Conservation (phyloP, 345 rosid species). For the Clarkia xantiana region DNA sequence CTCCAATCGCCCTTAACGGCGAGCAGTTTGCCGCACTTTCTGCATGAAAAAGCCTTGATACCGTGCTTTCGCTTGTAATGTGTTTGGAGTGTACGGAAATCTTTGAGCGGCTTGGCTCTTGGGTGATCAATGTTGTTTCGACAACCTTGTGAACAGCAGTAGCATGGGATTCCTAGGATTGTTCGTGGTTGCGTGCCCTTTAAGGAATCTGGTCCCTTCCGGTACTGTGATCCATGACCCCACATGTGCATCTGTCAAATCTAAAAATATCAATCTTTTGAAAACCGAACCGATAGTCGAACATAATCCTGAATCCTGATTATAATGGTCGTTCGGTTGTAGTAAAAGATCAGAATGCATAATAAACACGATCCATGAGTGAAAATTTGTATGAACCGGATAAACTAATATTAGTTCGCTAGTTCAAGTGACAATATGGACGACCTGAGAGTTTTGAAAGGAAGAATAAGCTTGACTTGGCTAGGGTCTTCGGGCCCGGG, state of each 20-base stretch:
- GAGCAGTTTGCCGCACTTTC: conserved; percentile 60
- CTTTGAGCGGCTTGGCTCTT: conserved; percentile 61
- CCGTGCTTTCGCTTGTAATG: conserved; percentile 89
- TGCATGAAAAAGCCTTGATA: conserved; percentile 47
- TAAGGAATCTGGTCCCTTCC: conserved; percentile 60
- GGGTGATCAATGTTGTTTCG: conserved; percentile 74
- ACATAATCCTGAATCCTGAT: no score
- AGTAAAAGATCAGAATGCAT: no score
- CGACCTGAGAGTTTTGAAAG: no score
- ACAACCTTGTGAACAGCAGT: conserved; percentile 76
- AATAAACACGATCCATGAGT: no score
- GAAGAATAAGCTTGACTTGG: no score
- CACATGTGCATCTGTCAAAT: conserved; percentile 78
- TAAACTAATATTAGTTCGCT: no score
- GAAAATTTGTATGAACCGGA: no score
- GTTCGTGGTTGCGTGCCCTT: conserved; percentile 65
- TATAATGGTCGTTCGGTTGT: no score
- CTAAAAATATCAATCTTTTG: no score
- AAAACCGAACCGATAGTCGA: no score
- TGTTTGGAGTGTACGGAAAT: conserved; percentile 72
- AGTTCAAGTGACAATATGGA: no score
- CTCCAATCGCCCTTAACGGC: conserved; percentile 93
- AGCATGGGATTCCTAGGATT: conserved; percentile 62
- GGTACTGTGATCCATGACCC: conserved; percentile 86
- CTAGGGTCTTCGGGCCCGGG: no score